Evolutionary conservation across 2,329 filamentous ascomycete species (phyloP), one percentile per base, ranked within the genome.

Genomic region (Colletotrichum eleusines): DNA sequence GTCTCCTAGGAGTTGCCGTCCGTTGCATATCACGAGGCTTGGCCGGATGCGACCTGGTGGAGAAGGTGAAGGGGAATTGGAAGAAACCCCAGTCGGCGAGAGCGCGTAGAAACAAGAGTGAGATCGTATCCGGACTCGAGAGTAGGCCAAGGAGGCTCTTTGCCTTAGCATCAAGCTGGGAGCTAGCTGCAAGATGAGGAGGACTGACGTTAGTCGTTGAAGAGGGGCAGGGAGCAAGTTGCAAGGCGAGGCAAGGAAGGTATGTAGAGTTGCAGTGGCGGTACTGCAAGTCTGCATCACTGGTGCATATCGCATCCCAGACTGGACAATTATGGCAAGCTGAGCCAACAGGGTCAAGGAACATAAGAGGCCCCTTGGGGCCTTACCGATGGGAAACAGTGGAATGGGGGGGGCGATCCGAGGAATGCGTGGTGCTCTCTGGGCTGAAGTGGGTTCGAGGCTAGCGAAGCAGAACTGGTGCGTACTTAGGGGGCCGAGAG

Each of bases 141-240:
- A 44, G 11, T 16, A 64, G 31, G 42, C n/a, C 54, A 48, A 46
- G 38, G n/a, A 33, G 31, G 57, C 35, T 62, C 38, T 35, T 44
- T 65, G 66, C n/a, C 40, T 60, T 42, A 31, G 46, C 48, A 66
- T 42, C 31, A 33, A 54, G 35, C 35, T 28, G n/a, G 9, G 20
- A n/a, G 33, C 68, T 68, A n/a, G 33, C 68, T 68, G 68, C 68
- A 68, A 63, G 64, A 68, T 71, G 64, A 68, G 51, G 57, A 68
- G 44, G n/a, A 63, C 55, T 68, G 68, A 63, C 64, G 68, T 71
- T 71, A 53, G 23, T 57, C 46, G 40, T 42, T 46, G 64, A 42
- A 54, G 58, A 46, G 42, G 63, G 38, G 63, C 44, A 46, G 14
- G 51, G 40, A n/a, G 58, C 26, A 33, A 63, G 50, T 50, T 33